Evolutionary conservation across 495 filamentous ascomycete genomes (phyloP), one percentile per base, ranked within the genome.

Genomic region (Penicillium taxi): DNA sequence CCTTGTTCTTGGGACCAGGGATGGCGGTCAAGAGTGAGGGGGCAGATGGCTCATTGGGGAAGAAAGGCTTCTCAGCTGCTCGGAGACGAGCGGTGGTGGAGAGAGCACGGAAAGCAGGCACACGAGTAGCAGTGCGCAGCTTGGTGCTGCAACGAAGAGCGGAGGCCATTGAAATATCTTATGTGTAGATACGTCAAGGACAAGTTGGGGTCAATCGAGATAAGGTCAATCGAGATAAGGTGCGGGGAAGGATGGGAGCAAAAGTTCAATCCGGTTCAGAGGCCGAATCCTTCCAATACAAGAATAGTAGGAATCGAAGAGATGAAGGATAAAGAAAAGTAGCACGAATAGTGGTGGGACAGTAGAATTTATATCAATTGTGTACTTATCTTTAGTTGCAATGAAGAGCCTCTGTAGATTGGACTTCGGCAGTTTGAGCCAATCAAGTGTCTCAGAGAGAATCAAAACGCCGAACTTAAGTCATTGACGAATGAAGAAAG

Each of bases 1-100:
- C 72, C 68, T 75, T 67, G 59, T 74, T 79, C 65, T 79, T 72
- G 30, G 89, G 87, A 2, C 90, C 91, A 9, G 90, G 90, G 47
- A 96, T 88, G 22, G 75, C 64, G 5, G 84, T 94, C 58, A 75
- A 75, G 42, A 96, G 59, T 8, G 63, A 68, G 20, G 90, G 90
- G 15, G 69, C 76, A 25, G 68, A 40, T n/a, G 89, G 86, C 72
- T 96, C 90, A 50, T 80, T 63, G 43, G 73, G 58, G 59, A 82
- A 80, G 67, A 73, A 84, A 16, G 74, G 61, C 52, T 69, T 63
- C 43, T 65, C 64, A n/a, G 65, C 55, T 4, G 63, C 59, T 14
- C 55, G 57, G 33, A 64, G 63, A 26, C 49, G 47, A 17, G 63
- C 56, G 21, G 64, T 63, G 28, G 67, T 67, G 20, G 60, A 62